Conservation (phyloP, 2,329 filamentous ascomycete species). For the Karstenula rhodostoma region DNA sequence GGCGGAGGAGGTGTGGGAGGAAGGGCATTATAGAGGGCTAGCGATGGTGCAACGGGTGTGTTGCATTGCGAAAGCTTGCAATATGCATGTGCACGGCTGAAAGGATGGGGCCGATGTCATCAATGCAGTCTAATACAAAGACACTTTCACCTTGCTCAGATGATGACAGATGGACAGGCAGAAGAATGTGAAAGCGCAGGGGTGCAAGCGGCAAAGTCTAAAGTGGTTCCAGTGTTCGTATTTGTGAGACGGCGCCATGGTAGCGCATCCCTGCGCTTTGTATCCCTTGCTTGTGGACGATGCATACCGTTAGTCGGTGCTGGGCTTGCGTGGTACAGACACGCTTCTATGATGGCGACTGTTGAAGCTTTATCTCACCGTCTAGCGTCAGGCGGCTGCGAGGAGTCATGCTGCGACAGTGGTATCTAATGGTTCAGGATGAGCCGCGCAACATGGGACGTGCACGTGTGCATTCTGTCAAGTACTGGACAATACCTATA, state of each 20-base stretch:
- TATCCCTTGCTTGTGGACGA: background rate
- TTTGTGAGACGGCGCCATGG: background rate
- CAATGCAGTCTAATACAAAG: no score
- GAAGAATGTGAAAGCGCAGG: no score
- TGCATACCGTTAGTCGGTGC: background rate
- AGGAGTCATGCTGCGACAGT: no score
- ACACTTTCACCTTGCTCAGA: no score
- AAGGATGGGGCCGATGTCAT: background rate
- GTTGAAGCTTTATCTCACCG: no score
- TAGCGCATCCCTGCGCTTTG: background rate
- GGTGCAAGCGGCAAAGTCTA: background rate
- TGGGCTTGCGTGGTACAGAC: background rate
- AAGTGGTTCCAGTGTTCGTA: background rate
- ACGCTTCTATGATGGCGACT: background rate
- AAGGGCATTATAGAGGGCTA: conserved; percentile 19
- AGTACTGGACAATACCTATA: background rate
- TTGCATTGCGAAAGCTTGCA: conserved; percentile 14
- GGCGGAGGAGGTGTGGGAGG: conserved; percentile 13
- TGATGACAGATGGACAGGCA: no score
- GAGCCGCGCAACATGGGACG: background rate
- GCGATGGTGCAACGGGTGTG: conserved; percentile 25
- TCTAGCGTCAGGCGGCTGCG: no score
- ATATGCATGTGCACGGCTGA: background rate
- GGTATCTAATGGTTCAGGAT: no score
- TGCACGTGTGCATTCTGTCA: background rate